Conservation (phyloP, 2,329 filamentous ascomycete species). For the Aspergillus pseudoglaucus region DNA sequence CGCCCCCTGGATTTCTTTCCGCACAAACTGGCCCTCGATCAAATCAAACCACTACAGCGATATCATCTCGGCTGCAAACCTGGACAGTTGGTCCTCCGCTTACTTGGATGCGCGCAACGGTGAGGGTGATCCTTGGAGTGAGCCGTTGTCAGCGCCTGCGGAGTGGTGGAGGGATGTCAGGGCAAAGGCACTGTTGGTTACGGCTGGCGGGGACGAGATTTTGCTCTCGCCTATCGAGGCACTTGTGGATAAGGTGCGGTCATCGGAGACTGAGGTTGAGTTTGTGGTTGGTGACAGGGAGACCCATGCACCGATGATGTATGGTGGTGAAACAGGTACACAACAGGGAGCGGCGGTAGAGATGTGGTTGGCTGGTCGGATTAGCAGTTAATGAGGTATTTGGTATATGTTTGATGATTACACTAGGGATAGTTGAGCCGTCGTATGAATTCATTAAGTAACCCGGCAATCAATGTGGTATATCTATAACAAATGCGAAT, state of each 20-base stretch:
- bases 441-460: conserved; percentile 14
- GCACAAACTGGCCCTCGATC: conserved; percentile 30
- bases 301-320: not conserved
- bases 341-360: conserved; percentile 21
- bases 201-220: conserved; percentile 49
- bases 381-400: too few relatives aligned
- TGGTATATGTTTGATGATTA: not conserved
- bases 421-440: conserved; percentile 7
- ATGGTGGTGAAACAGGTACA: not conserved
- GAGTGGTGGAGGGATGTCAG: conserved; percentile 49
- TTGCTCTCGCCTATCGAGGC: conserved; percentile 35
- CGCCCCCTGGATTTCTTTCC: conserved; percentile 52
- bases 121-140: conserved; percentile 44
- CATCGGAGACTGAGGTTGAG: not conserved
- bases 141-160: conserved; percentile 41
- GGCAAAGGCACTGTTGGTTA: conserved; percentile 45
- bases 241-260: conserved; percentile 26
- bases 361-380: conserved; percentile 17
- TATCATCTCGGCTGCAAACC: conserved; percentile 33
- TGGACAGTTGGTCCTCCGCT: conserved; percentile 38
- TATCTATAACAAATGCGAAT: conserved; percentile 12
- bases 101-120: conserved; percentile 36
- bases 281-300: not conserved
- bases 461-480: not conserved
- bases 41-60: conserved; percentile 45